Evolutionary conservation across 331 rosid species (phyloP).

Genomic region (Pyracantha coccinea): DNA sequence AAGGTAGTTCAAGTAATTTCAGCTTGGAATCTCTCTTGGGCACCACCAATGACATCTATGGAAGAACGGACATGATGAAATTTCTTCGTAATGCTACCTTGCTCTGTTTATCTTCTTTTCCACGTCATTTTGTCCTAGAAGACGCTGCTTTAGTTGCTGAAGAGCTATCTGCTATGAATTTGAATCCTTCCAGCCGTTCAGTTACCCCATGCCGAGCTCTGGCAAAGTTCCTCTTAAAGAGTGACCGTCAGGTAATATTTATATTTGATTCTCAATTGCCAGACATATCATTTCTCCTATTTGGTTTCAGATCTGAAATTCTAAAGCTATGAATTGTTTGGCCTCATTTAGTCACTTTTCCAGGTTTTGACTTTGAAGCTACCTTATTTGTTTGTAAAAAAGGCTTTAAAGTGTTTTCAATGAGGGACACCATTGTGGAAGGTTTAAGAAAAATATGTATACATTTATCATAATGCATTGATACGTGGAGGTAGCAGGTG

Average conservation of each 20-base stretch:
- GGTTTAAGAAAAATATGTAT: neutral
- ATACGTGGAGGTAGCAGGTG: neutral
- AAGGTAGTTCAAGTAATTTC: conserved; percentile 28
- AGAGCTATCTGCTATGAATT: conserved; percentile 57
- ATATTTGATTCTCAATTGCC: neutral
- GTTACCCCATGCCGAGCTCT: conserved; percentile 79
- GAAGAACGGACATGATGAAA: conserved; percentile 58
- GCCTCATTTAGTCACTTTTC: neutral
- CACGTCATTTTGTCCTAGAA: conserved; percentile 69
- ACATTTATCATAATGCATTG: neutral
- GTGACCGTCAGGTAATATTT: conserved; percentile 69
- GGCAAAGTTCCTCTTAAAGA: conserved; percentile 75
- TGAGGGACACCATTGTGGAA: neutral
- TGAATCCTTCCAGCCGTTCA: conserved; percentile 38
- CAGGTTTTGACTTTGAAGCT: neutral
- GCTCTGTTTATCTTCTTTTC: conserved; percentile 70
- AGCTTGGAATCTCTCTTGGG: conserved; percentile 60
- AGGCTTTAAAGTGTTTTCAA: neutral
- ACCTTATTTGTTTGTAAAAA: neutral
- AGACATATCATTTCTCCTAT: neutral
- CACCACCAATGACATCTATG: conserved; percentile 16
- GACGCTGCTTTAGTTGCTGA: conserved; percentile 82
- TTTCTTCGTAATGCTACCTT: conserved; percentile 65
- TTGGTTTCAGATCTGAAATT: neutral
- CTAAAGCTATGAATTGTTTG: neutral